Base-by-base conservation (phyloP, 306 rosid species). In the Cicer cuneatum region DNA sequence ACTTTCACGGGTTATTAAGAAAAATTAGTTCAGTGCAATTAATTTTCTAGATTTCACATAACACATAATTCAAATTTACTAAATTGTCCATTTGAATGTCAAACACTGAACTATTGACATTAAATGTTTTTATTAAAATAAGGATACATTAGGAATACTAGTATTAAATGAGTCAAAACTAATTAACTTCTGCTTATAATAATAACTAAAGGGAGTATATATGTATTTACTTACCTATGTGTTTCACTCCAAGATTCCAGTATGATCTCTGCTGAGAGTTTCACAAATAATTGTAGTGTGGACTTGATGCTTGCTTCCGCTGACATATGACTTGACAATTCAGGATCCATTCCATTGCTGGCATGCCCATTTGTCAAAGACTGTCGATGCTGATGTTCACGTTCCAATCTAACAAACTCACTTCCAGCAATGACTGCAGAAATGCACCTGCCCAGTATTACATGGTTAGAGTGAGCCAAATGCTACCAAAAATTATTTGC, bases 371-470 rank as follows among this genome's bases (percentile, higher is more conserved):
- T 94, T 49, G 87, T 52, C 60, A 83, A 84, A 78, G 91, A 81
- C 40, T 74, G 88, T 61, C 92, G 87, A 77, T 86, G 93, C 84
- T 82, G 90, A 69, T 87, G 72, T 46, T 91, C 97, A 33, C 89
- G 89, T 78, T 92, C 97, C 90, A 94, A 79, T 87, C 97, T 88
- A 77, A 94, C 93, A 73, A 72, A 88, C 83, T 94, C 98, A 49
- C 98, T 90, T 83, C 97, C 97, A 3, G 95, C 93, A 74, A 91
- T 80, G 43, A 94, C 98, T 71, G 98, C 93, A 79, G 91, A 86
- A 74, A 94, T 87, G 78, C 96, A 94, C 89, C 98, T 94, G 96
- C 86, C 72, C 51, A 40, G 76, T 19, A 72, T 79, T 61, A 86
- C 61, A 51, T 68, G 10, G 53, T 59, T 72, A 69, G 63, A 69